phyloP scores from a whole-genome alignment of 371 early-diverging fungal genomes.

The Smittium culicis region DNA sequence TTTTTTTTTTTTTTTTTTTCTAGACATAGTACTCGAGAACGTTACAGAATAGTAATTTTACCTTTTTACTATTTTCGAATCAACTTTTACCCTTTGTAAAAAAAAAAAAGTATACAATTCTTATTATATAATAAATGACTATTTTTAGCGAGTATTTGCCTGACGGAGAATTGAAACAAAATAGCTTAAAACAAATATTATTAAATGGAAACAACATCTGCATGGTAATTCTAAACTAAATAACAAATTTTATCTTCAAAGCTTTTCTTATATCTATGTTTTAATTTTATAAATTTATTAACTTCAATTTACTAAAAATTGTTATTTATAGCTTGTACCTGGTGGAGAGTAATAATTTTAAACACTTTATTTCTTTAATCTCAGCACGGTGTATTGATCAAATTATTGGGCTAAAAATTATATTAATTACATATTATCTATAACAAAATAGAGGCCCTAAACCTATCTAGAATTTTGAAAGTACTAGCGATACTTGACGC shows the following conservation, averaged over 20 bases:
- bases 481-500: too few species aligned
- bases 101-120: too few species aligned
- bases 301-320: background rate
- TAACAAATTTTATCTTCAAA: conserved; percentile 13
- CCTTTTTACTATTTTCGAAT: conserved; percentile 12
- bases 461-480: too few species aligned
- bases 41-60: conserved; percentile 77
- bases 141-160: conserved; percentile 53
- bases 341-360: conserved; percentile 29
- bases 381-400: too few species aligned
- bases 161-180: conserved; percentile 52
- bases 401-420: too few species aligned
- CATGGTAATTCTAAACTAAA: conserved; percentile 46
- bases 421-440: too few species aligned
- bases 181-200: conserved; percentile 71
- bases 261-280: background rate
- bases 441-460: background rate
- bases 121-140: too few species aligned
- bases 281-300: background rate
- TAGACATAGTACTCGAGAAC: conserved; percentile 92
- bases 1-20: conserved; percentile 1
- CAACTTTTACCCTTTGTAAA: background rate
- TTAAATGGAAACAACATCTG: conserved; percentile 93
- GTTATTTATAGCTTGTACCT: conserved; percentile 32
- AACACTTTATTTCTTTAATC: background rate